These are phyloP conservation scores for Fraxinus floribunda DNA, from an alignment of 305 asterid species.

Conservation along the genomic window DNA sequence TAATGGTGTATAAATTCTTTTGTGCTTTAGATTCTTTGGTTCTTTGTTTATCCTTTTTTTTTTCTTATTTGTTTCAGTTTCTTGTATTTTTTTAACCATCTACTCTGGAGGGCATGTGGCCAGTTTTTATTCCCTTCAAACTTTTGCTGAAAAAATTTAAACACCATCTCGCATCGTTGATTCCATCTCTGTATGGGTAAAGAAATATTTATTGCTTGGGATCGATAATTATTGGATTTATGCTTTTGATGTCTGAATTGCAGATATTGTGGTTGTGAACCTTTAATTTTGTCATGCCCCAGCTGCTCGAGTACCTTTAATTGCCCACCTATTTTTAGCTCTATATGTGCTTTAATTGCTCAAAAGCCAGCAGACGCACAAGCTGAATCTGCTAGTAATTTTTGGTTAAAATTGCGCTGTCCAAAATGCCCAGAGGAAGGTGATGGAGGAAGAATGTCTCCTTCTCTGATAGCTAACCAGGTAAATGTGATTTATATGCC, in stretches of 20 bases:
- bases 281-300: slow-evolving; percentile 81
- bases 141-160: neutral
- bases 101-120: neutral
- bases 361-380: slow-evolving; percentile 48
- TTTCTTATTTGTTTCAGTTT: slow-evolving; percentile 6
- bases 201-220: slow-evolving; percentile 4
- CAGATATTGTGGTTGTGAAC: slow-evolving; percentile 87
- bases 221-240: neutral
- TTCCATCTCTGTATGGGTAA: neutral
- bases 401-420: slow-evolving; percentile 78
- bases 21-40: neutral
- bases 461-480: slow-evolving; percentile 83
- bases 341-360: slow-evolving; percentile 50
- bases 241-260: slow-evolving; percentile 26
- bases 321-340: slow-evolving; percentile 67
- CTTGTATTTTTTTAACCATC: neutral
- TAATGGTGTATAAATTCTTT: neutral
- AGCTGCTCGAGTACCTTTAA: slow-evolving; percentile 67
- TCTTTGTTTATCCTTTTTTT: neutral
- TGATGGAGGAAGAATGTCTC: slow-evolving; percentile 57
- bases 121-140: neutral
- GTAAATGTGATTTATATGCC: slow-evolving; percentile 29
- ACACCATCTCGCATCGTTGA: slow-evolving; percentile 9
- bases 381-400: slow-evolving; percentile 40
- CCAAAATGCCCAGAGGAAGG: slow-evolving; percentile 86